These are phyloP conservation scores for Oryza rufipogon DNA, from an alignment of 176 grass and related monocot species.

Conservation along the genomic window DNA sequence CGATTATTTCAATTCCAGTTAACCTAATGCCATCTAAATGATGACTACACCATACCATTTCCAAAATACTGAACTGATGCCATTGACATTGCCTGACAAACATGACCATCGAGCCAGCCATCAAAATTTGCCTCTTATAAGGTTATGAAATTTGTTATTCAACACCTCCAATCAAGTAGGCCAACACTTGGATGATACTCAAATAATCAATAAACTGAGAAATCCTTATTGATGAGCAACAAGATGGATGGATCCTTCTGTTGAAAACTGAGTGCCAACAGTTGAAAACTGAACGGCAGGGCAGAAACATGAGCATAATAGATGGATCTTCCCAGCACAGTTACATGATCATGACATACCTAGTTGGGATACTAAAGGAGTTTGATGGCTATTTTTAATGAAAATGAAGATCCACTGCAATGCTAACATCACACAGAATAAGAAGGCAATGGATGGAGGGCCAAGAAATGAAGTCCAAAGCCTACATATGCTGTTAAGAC, in stretches of 20 bases:
- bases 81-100: not conserved
- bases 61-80: not conserved
- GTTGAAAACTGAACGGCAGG: not conserved
- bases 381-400: not conserved
- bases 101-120: not conserved
- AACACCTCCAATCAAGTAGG: not conserved
- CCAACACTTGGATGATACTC: not conserved
- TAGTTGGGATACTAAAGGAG: not conserved
- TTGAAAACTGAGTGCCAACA: not conserved
- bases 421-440: not conserved
- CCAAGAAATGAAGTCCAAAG: not conserved
- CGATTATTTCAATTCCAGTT: not conserved
- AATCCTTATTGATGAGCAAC: not conserved
- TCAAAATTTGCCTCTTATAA: not conserved
- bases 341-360: not conserved
- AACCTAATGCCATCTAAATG: not conserved
- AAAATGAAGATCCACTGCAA: not conserved
- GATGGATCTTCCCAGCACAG: constrained; percentile 1
- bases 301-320: not conserved
- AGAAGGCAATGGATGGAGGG: not conserved
- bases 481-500: not conserved
- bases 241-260: not conserved
- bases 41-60: not conserved
- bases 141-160: not conserved
- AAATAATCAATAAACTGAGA: not conserved